Evolutionary conservation across 2,329 filamentous ascomycete species (phyloP).

Genomic region (Sarocladium strictum): DNA sequence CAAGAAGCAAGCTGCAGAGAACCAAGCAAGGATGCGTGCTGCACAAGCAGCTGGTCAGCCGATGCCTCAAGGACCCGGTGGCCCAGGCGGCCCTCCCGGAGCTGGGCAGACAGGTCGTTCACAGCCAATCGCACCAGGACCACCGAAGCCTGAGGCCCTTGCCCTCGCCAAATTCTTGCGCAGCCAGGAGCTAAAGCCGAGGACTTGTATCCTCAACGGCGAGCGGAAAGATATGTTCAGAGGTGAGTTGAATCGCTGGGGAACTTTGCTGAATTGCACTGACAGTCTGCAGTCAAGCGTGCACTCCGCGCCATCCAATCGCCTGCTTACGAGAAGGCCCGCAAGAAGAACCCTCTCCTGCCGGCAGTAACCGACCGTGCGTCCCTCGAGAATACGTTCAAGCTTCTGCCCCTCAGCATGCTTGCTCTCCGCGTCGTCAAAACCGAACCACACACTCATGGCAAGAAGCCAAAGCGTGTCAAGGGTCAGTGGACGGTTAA

Average conservation of each 20-base stretch:
- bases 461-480: conserved; percentile 76
- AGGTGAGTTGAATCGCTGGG: conserved; percentile 46
- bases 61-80: conserved; percentile 4
- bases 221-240: conserved; percentile 98
- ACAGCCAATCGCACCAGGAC: conserved; percentile 67
- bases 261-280: not conserved
- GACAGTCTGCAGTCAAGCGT: conserved; percentile 69
- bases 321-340: conserved; percentile 82
- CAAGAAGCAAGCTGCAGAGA: conserved; percentile 48
- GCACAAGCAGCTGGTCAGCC: conserved; percentile 29
- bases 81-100: not conserved
- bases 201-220: conserved; percentile 90
- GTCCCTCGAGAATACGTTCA: conserved; percentile 88
- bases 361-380: conserved; percentile 84
- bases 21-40: conserved; percentile 42
- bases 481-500: conserved; percentile 96
- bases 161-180: conserved; percentile 86
- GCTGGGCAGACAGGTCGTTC: conserved; percentile 29
- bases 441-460: conserved; percentile 51
- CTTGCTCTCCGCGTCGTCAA: conserved; percentile 87
- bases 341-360: conserved; percentile 82
- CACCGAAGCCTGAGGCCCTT: conserved; percentile 82
- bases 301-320: conserved; percentile 86
- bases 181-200: conserved; percentile 75
- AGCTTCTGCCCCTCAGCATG: conserved; percentile 89